Evolutionary conservation across 805 yeast genomes (phyloP).

Genomic region (Candida arabinofermentans): DNA sequence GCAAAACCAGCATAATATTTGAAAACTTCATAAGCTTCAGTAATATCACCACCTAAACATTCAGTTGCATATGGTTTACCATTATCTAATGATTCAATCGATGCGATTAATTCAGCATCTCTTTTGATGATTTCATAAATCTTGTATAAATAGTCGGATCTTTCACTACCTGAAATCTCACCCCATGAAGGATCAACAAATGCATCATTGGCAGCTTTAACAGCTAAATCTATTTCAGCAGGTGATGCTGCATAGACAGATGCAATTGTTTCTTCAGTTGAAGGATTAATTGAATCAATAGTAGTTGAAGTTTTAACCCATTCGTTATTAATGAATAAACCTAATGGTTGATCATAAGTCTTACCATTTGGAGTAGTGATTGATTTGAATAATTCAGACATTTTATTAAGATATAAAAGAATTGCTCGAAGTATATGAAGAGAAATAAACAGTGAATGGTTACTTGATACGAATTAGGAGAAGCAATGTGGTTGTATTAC

Average conservation of each 20-base stretch:
- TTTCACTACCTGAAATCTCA: conserved; percentile 42
- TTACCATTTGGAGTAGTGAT: conserved; percentile 31
- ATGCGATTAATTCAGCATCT: conserved; percentile 46
- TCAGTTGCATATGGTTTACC: conserved; percentile 53
- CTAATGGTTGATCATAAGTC: conserved; percentile 37
- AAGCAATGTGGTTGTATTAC: too few species aligned
- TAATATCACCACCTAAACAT: conserved; percentile 36
- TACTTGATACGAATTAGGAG: too few species aligned
- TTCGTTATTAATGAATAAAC: conserved; percentile 58
- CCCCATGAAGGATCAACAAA: conserved; percentile 46
- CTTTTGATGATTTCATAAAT: conserved; percentile 48
- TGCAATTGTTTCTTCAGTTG: conserved; percentile 57
- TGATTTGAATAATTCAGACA: conserved; percentile 19
- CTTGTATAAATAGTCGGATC: conserved; percentile 50
- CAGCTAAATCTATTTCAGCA: conserved; percentile 64
- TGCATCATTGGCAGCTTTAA: conserved; percentile 60
- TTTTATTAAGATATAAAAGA: background rate
- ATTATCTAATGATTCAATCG: conserved; percentile 53
- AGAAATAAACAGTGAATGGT: background rate
- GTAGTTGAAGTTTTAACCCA: conserved; percentile 31
- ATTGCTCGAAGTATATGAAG: background rate
- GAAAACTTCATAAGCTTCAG: conserved; percentile 37
- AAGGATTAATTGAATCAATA: conserved; percentile 27
- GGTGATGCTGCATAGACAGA: conserved; percentile 54
- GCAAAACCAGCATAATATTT: conserved; percentile 77